These are phyloP conservation scores for Tympanopsis confertula DNA, from an alignment of 2,329 filamentous ascomycete genomes.

Conservation along the genomic window DNA sequence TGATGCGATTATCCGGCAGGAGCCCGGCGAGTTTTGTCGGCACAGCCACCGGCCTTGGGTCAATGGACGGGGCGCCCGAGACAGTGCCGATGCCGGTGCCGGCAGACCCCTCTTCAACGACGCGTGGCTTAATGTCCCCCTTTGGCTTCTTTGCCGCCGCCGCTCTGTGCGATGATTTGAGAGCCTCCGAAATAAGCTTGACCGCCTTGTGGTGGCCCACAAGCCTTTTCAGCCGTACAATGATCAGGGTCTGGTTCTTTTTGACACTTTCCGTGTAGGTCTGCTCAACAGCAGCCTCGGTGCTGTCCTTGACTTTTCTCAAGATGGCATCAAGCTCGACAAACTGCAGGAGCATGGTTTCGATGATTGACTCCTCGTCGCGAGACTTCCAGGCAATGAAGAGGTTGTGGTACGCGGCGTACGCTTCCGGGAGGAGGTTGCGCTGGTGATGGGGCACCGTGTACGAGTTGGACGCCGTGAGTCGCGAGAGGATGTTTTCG, in stretches of 20 bases:
- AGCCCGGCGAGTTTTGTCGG: slow-evolving; percentile 34
- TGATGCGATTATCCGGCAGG: slow-evolving; percentile 61
- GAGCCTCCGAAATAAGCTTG: slow-evolving; percentile 62
- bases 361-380: slow-evolving; percentile 65
- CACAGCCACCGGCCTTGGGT: slow-evolving; percentile 12
- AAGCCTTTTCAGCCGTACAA: slow-evolving; percentile 69
- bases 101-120: slow-evolving; percentile 32
- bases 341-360: slow-evolving; percentile 79
- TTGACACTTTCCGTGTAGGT: slow-evolving; percentile 73
- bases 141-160: slow-evolving; percentile 49
- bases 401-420: slow-evolving; percentile 64
- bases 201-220: slow-evolving; percentile 60
- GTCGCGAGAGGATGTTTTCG: slow-evolving; percentile 57
- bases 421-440: slow-evolving; percentile 54
- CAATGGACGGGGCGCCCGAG: slow-evolving; percentile 7
- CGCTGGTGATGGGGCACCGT: slow-evolving; percentile 51
- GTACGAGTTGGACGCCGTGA: slow-evolving; percentile 56
- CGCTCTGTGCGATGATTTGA: slow-evolving; percentile 57
- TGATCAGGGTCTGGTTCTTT: slow-evolving; percentile 68
- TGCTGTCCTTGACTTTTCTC: slow-evolving; percentile 71
- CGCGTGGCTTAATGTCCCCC: slow-evolving; percentile 61
- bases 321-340: slow-evolving; percentile 75
- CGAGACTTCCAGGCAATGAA: slow-evolving; percentile 78
- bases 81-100: slow-evolving; percentile 6
- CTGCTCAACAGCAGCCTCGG: slow-evolving; percentile 58